These are phyloP conservation scores for Trichopus zeylanicus DNA, from an alignment of 116 monocot genomes.

Conservation along the genomic window DNA sequence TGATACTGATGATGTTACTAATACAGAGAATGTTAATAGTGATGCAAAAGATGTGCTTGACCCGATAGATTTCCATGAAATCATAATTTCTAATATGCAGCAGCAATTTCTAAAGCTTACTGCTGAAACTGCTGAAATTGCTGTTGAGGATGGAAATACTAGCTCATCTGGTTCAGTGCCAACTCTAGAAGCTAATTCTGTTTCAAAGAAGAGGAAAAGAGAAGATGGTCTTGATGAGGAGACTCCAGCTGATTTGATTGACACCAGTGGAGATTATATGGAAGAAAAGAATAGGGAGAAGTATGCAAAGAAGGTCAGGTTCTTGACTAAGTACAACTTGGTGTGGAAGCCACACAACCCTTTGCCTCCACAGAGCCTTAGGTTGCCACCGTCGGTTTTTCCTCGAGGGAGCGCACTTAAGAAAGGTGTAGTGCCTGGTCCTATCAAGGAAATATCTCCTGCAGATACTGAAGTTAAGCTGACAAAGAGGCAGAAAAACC, in stretches of 20 bases:
- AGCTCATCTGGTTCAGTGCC: background rate
- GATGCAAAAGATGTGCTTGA: slow-evolving; percentile 5
- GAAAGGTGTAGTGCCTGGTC: slow-evolving; percentile 82
- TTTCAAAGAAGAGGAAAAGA: slow-evolving; percentile 57
- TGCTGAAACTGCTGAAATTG: slow-evolving; percentile 89
- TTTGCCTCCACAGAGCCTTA: slow-evolving; percentile 80
- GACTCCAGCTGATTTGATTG: background rate
- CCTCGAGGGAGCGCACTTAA: slow-evolving; percentile 95
- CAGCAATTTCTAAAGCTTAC: too few species aligned
- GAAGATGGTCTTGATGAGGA: slow-evolving; percentile 25
- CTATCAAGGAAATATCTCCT: slow-evolving; percentile 49
- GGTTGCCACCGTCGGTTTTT: slow-evolving; percentile 77
- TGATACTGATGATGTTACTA: slow-evolving; percentile 2
- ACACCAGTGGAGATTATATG: slow-evolving; percentile 4
- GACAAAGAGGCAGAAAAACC: slow-evolving; percentile 50
- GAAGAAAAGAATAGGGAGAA: slow-evolving; percentile 37
- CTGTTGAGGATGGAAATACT: slow-evolving; percentile 19
- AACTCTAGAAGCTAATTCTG: slow-evolving; percentile 15
- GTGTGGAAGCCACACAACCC: slow-evolving; percentile 92
- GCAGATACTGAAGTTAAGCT: slow-evolving; percentile 38
- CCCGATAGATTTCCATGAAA: slow-evolving; percentile 42
- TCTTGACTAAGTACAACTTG: slow-evolving; percentile 84
- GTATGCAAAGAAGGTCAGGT: slow-evolving; percentile 77
- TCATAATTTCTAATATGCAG: slow-evolving; percentile 72
- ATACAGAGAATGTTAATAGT: slow-evolving; percentile 13